A percentile compares a stretch with the other conserved stretches of the same genome.
Conservation (phyloP, 768 basidiomycete genomes). For the Lentinula boryana region DNA sequence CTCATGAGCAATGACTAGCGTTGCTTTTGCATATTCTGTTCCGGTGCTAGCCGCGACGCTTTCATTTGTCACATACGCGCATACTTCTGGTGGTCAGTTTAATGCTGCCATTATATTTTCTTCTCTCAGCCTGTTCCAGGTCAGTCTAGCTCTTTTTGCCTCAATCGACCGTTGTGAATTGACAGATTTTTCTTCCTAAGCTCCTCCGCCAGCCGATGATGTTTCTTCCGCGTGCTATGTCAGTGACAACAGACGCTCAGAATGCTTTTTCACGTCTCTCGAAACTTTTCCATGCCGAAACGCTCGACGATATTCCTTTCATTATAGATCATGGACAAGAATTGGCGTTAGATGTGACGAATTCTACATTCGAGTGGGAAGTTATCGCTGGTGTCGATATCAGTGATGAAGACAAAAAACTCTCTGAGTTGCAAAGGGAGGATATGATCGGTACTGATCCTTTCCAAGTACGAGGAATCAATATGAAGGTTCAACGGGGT, state of each 20-base stretch:
- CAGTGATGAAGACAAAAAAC: conserved; percentile 10
- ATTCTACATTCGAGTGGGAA: conserved; percentile 66
- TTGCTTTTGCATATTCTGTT: conserved; percentile 51
- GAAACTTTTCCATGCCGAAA: conserved; percentile 50
- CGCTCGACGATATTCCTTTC: conserved; percentile 34
- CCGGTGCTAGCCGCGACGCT: conserved; percentile 63
- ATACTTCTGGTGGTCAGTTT: conserved; percentile 39
- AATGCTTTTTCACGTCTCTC: conserved; percentile 52
- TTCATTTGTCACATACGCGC: conserved; percentile 61
- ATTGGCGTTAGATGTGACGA: conserved; percentile 42
- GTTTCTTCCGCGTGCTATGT: conserved; percentile 58
- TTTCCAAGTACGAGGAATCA: conserved; percentile 47
- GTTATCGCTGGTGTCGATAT: background rate
- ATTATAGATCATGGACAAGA: conserved; percentile 38
- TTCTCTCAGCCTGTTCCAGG: conserved; percentile 55
- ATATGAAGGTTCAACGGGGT: conserved; percentile 50
- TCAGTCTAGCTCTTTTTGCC: conserved; percentile 10
- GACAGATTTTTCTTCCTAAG: conserved; percentile 17
- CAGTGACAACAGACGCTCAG: conserved; percentile 57
- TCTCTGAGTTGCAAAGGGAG: conserved; percentile 10
- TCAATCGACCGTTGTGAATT: background rate
- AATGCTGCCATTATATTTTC: conserved; percentile 67
- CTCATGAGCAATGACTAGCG: conserved; percentile 22
- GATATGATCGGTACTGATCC: conserved; percentile 12
- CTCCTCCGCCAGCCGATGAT: conserved; percentile 67